Evolutionary conservation across 306 rosid genomes (phyloP), one percentile per base, ranked within the genome.

Genomic region (Medicago lupulina): DNA sequence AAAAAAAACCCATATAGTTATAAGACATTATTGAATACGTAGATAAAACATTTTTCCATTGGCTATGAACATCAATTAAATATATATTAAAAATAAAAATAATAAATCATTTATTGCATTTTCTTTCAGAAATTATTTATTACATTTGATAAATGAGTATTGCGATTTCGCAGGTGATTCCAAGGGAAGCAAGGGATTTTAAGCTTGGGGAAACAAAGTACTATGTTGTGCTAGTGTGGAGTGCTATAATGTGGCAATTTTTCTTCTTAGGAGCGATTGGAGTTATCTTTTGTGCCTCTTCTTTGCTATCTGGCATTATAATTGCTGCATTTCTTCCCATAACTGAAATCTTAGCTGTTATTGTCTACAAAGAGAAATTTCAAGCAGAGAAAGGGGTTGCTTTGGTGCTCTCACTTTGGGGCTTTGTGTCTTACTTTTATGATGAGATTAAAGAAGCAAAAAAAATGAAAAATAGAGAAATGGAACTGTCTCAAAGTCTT

Each of bases 261-360:
- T 94, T 91, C 86, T 94, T 88, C 85, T 9, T 94, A 47, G 98
- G 97, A 63, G 90, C 87, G 4, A 77, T 90, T 7, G 98, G 97
- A 69, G 78, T 94, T 50, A 80, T 91, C 59, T 94, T 90, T 43
- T 94, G 88, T 12, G 82, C 93, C 0, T 94, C 97, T 0, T 91
- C 98, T 19, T 59, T 91, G 46, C 43, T 91, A 0, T 91, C 96
- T 6, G 97, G 82, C 0, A 78, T 94, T 23, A 54, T 86, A 23
- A 88, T 92, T 7, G 85, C 96, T 0, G 87, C 83, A 16, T 54
- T 83, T 12, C 85, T 92, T 5, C 98, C 97, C 0, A 80, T 88
- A 0, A 88, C 90, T 0, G 92, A 94, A 78, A 46, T 88, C 1
- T 73, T 90, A 1, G 97, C 93, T 1, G 94, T 94, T 15, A 34